Percentiles rank a stretch among this genome's conserved stretches.
Conservation (phyloP, 306 rosid genomes). For the Prunus mira region DNA sequence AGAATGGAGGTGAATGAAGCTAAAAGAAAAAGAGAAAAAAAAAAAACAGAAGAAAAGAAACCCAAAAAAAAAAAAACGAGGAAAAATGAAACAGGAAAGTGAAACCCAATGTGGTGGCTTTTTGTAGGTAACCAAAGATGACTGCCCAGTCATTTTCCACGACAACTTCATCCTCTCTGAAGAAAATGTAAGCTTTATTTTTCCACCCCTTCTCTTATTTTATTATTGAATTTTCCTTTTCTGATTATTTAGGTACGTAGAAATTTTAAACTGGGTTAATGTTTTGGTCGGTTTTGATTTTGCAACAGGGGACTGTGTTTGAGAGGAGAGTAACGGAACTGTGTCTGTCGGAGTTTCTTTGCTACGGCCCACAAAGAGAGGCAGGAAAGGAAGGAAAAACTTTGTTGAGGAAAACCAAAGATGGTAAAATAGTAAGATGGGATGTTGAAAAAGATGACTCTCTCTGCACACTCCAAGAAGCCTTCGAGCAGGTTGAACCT, state of each 20-base stretch:
- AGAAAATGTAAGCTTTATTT: constrained; percentile 23
- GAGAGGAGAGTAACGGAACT: constrained; percentile 52
- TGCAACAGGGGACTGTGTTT: constrained; percentile 40
- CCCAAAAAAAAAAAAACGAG: not conserved
- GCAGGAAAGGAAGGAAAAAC: constrained; percentile 31
- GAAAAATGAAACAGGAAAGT: constrained; percentile 6
- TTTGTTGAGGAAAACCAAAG: constrained; percentile 42
- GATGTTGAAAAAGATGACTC: constrained; percentile 46
- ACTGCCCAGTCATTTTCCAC: constrained; percentile 53
- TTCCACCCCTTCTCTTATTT: not conserved
- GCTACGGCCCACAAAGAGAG: constrained; percentile 50
- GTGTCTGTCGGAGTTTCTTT: constrained; percentile 40
- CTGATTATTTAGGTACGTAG: not conserved
- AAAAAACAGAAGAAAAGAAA: not conserved
- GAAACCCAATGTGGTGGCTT: constrained; percentile 33
- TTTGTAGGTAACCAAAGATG: constrained; percentile 61
- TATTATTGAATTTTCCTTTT: not conserved
- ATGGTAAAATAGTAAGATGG: constrained; percentile 46
- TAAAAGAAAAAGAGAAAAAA: constrained; percentile 1
- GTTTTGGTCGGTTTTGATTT: not conserved
- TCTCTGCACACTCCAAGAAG: constrained; percentile 49
- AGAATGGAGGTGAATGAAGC: constrained; percentile 13
- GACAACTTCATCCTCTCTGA: constrained; percentile 46
- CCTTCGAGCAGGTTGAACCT: constrained; percentile 42
- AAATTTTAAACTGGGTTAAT: not conserved